Evolutionary conservation across 257 asterid species (phyloP).

Genomic region (Lycium ferocissimum): DNA sequence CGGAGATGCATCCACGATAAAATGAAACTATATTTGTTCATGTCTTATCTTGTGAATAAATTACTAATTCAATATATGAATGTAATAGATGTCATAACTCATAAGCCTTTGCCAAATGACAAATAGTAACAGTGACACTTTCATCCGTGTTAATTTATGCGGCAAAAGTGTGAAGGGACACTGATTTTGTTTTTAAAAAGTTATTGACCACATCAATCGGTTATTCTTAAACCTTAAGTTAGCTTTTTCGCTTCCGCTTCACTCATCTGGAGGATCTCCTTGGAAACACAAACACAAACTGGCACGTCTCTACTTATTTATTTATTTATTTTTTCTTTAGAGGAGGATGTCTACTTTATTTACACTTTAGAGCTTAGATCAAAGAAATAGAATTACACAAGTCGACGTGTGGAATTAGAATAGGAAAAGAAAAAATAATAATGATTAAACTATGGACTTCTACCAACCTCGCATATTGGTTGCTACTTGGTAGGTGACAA

Average conservation of each 20-base stretch:
- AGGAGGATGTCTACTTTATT: background rate
- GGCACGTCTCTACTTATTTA: background rate
- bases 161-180: no score
- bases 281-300: background rate
- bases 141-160: no score
- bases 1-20: no score
- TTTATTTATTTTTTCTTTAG: background rate
- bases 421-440: background rate
- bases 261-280: constrained; percentile 12
- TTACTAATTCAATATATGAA: no score
- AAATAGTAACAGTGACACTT: no score
- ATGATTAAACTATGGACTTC: background rate
- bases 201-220: no score
- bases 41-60: no score
- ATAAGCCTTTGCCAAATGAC: no score
- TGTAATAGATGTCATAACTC: no score
- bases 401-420: background rate
- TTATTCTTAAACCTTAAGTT: background rate
- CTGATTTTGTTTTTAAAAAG: no score
- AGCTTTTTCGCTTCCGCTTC: background rate
- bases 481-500: background rate
- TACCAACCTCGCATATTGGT: background rate
- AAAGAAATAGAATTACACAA: background rate
- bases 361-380: background rate
- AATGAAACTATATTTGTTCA: no score